These are phyloP conservation scores for Aspergillus melleus DNA, from an alignment of 2,329 filamentous ascomycete genomes.

Conservation along the genomic window DNA sequence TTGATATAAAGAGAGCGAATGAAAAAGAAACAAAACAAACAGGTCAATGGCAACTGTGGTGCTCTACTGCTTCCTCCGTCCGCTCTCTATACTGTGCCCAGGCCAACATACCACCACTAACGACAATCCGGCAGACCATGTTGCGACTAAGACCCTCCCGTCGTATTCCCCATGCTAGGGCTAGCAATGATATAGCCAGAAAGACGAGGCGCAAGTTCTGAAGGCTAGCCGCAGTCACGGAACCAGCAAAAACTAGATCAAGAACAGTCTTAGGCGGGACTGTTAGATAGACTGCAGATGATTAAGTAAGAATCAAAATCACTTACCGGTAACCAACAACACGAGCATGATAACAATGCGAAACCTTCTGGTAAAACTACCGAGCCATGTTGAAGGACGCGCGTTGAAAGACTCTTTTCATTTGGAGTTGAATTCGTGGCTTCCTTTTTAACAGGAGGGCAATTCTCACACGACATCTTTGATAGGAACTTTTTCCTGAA, in stretches of 20 bases:
- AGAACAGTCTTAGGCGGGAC: conserved; percentile 10
- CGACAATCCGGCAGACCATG: conserved; percentile 13
- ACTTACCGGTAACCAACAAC: conserved; percentile 18
- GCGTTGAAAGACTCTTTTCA: not conserved
- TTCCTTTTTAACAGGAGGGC: not conserved
- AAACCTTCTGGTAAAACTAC: conserved; percentile 16
- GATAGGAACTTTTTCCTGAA: not conserved
- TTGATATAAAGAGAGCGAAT: too few species aligned
- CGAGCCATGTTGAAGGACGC: not conserved
- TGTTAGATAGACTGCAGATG: not conserved
- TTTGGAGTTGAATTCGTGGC: not conserved
- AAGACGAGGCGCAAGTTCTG: conserved; percentile 14
- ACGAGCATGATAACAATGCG: conserved; percentile 15
- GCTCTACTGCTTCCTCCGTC: not conserved
- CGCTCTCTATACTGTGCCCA: conserved; percentile 14
- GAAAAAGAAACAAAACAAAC: not conserved
- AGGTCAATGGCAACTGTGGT: conserved; percentile 18
- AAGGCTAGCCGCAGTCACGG: conserved; percentile 15
- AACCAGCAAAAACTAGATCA: conserved; percentile 19
- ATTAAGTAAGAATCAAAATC: not conserved
- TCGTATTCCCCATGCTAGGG: conserved; percentile 11
- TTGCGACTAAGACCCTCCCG: conserved; percentile 15
- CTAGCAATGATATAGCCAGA: conserved; percentile 15
- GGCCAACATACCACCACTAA: conserved; percentile 14
- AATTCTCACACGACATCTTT: not conserved